Conservation (phyloP, 345 rosid genomes). For the Durio zibethinus region DNA sequence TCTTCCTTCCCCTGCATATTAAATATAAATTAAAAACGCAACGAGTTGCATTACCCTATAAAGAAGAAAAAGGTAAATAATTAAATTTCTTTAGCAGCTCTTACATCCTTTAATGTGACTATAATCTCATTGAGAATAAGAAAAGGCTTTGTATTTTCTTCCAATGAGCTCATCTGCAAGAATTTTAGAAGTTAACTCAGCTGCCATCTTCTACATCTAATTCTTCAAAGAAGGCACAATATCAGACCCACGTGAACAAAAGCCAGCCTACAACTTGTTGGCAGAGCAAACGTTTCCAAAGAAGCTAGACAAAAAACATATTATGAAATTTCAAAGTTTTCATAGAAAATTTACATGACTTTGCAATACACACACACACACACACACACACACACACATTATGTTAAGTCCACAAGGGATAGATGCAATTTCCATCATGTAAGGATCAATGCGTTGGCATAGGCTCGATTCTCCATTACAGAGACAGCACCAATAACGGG, state of each 20-base stretch:
- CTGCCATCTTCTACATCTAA: not conserved
- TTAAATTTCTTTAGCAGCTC: conserved; percentile 20
- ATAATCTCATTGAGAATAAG: conserved; percentile 89
- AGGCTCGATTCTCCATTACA: not conserved
- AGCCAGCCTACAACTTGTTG: not conserved
- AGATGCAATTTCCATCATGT: not conserved
- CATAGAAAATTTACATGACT: not conserved
- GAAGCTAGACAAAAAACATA: not conserved
- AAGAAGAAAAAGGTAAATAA: conserved; percentile 1
- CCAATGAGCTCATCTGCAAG: conserved; percentile 61
- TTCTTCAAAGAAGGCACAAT: not conserved
- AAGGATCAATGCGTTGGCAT: not conserved
- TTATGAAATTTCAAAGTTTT: no score
- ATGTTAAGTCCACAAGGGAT: not conserved
- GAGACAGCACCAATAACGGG: not conserved
- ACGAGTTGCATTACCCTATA: conserved; percentile 1
- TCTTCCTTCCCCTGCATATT: conserved; percentile 68
- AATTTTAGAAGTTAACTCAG: conserved; percentile 12
- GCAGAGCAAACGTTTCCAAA: not conserved
- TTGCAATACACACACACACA: not conserved
- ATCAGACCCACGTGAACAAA: conserved; percentile 1
- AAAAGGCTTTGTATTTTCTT: conserved; percentile 72
- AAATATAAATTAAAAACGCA: conserved; percentile 7
- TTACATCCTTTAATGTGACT: conserved; percentile 79
- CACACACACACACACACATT: no score